Evolutionary conservation across 257 asterid species (phyloP).

Genomic region (Salvia rosmarinus): DNA sequence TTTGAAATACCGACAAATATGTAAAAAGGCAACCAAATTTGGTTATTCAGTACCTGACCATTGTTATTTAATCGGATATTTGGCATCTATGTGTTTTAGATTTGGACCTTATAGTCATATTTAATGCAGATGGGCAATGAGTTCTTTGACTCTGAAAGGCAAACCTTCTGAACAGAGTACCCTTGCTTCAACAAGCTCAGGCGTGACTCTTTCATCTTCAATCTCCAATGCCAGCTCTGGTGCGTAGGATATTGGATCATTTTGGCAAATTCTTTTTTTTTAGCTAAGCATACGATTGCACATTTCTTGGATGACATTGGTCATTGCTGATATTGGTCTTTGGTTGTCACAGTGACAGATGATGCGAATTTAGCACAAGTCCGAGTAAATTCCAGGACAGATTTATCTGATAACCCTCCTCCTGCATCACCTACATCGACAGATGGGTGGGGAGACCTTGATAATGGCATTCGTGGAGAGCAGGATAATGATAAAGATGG

Average conservation of each 20-base stretch:
- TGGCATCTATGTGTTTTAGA: not conserved
- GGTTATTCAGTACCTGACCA: too few species aligned
- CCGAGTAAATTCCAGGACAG: slow-evolving; percentile 52
- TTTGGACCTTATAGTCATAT: slow-evolving; percentile 23
- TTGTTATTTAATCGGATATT: too few species aligned
- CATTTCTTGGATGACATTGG: slow-evolving; percentile 20
- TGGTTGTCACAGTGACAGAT: slow-evolving; percentile 50
- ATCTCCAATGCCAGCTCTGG: slow-evolving; percentile 71
- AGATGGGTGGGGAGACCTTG: slow-evolving; percentile 98
- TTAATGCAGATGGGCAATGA: slow-evolving; percentile 98
- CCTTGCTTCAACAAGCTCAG: slow-evolving; percentile 56
- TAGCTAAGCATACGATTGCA: slow-evolving; percentile 15
- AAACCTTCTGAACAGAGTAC: slow-evolving; percentile 76
- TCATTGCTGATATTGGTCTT: slow-evolving; percentile 34
- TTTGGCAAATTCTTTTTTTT: not conserved
- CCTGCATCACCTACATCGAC: slow-evolving; percentile 78
- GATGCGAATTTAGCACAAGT: slow-evolving; percentile 52
- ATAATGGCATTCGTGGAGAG: slow-evolving; percentile 68
- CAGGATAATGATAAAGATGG: slow-evolving; percentile 66
- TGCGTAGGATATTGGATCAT: slow-evolving; percentile 31
- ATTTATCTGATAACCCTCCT: slow-evolving; percentile 54
- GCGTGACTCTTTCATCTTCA: slow-evolving; percentile 58
- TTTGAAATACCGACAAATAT: too few species aligned
- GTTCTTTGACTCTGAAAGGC: slow-evolving; percentile 90
- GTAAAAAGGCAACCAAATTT: too few species aligned